Conservation (phyloP, 2,329 filamentous ascomycete genomes). For the Sclerotinia nivalis region DNA sequence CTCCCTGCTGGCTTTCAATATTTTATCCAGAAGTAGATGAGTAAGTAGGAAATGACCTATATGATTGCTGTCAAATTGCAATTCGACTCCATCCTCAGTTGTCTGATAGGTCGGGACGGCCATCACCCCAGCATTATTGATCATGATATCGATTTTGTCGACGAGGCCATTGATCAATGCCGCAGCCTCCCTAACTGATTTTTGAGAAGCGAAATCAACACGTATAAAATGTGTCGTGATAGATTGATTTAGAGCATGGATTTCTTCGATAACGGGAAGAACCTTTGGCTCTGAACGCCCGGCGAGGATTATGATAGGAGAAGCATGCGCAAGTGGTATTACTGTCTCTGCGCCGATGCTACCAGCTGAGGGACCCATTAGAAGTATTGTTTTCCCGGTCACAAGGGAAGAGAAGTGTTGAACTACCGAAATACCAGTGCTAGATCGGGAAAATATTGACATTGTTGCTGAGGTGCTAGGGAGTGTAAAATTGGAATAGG, state of each 20-base stretch:
- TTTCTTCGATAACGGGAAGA: constrained; percentile 30
- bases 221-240: constrained; percentile 26
- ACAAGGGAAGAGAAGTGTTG: constrained; percentile 12
- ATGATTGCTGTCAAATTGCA: constrained; percentile 55
- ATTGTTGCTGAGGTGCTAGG: neutral
- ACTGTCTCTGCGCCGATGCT: constrained; percentile 31
- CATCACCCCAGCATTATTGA: constrained; percentile 50
- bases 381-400: constrained; percentile 20
- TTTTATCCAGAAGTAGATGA: constrained; percentile 45
- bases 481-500: neutral
- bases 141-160: constrained; percentile 45
- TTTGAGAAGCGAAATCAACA: constrained; percentile 44
- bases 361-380: constrained; percentile 29
- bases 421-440: neutral
- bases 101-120: constrained; percentile 36
- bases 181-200: constrained; percentile 31
- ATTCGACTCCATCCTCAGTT: constrained; percentile 50
- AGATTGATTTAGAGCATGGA: constrained; percentile 26
- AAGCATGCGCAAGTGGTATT: constrained; percentile 33
- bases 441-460: constrained; percentile 1
- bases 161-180: constrained; percentile 39
- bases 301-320: constrained; percentile 28
- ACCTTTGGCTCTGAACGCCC: constrained; percentile 31
- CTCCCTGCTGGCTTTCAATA: constrained; percentile 10
- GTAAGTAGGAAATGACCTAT: constrained; percentile 56